Evolutionary conservation across 1,284 basidiomycete genomes (phyloP).

Genomic region (Ceratobasidium sp.): DNA sequence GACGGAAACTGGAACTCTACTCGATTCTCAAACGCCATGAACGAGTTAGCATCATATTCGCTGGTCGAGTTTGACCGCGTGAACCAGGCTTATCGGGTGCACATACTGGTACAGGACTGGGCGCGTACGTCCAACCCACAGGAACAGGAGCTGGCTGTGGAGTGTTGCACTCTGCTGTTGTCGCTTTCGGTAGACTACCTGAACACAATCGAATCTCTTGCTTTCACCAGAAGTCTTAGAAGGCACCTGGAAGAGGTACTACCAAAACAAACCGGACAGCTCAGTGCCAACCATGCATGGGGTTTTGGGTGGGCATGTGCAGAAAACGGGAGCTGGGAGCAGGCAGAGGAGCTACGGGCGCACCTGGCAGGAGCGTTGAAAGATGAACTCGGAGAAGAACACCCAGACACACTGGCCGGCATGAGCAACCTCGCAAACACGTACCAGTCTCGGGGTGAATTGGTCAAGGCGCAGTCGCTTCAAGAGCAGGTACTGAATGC

Average conservation of each 20-base stretch:
- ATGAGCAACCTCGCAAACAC: no score
- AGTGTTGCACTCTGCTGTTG: background rate
- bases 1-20: no score
- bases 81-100: background rate
- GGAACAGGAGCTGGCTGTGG: background rate
- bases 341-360: conserved; percentile 31
- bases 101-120: conserved; percentile 2
- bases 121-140: background rate
- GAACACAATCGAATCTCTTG: background rate
- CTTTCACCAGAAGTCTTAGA: no score
- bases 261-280: background rate
- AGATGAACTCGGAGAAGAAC: no score
- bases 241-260: background rate
- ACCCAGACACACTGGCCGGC: no score
- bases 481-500: no score
- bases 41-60: no score
- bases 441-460: no score
- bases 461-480: no score
- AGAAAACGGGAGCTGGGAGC: background rate
- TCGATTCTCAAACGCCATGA: no score
- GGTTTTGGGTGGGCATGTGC: background rate
- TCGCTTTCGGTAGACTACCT: background rate
- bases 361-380: no score
- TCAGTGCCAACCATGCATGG: background rate
- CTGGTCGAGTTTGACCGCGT: background rate